phyloP scores from a whole-genome alignment of 768 basidiomycete genomes.

The Lentinula aciculospora region DNA sequence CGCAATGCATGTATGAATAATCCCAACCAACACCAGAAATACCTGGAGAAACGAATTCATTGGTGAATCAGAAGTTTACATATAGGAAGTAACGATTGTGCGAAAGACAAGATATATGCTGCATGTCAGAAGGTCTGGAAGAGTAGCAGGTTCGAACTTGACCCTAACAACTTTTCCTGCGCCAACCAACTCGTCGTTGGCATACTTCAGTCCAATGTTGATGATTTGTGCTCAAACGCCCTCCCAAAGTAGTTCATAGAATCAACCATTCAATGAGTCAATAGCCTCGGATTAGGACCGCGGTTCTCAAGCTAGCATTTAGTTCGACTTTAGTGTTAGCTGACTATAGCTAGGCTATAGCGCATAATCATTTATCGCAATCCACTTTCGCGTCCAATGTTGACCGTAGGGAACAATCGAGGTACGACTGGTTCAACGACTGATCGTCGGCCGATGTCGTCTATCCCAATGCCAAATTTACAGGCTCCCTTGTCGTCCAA shows the following conservation, averaged over 20 bases:
- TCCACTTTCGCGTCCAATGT: background rate
- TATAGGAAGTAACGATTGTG: background rate
- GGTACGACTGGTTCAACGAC: background rate
- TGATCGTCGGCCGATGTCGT: background rate
- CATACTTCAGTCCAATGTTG: no score
- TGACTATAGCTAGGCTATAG: background rate
- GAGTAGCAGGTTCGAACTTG: no score
- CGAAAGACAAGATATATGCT: background rate
- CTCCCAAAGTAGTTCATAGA: background rate
- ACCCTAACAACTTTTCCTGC: no score
- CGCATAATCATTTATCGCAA: background rate
- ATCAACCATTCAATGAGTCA: background rate
- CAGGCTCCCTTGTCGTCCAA: background rate
- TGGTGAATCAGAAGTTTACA: background rate
- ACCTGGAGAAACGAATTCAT: background rate
- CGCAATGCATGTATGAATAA: background rate
- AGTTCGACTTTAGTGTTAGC: background rate
- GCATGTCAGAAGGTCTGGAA: background rate
- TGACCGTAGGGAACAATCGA: constrained; percentile 1
- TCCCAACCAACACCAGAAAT: background rate
- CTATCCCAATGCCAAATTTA: background rate
- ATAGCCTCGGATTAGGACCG: no score
- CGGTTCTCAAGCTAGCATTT: background rate
- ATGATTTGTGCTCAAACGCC: background rate
- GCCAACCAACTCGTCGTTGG: no score